phyloP scores from a whole-genome alignment of 345 rosid genomes.

The Lumnitzera littorea region DNA sequence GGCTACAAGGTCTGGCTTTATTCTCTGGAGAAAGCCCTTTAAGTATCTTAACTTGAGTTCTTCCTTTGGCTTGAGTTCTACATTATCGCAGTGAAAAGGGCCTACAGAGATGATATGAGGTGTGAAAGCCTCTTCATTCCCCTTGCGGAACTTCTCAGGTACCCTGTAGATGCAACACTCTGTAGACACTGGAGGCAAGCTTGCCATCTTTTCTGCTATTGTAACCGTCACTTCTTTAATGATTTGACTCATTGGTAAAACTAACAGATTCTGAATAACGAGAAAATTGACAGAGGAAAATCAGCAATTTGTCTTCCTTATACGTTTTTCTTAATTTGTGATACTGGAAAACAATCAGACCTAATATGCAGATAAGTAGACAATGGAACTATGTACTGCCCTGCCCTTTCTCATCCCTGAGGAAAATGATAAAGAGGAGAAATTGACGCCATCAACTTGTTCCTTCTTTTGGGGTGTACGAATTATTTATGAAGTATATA shows the following conservation, averaged over 20 bases:
- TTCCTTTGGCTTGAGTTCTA: conserved; percentile 15
- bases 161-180: conserved; percentile 19
- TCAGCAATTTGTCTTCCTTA: too few relatives aligned
- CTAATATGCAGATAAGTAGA: too few relatives aligned
- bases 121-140: conserved; percentile 11
- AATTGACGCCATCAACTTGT: too few relatives aligned
- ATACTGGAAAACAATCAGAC: too few relatives aligned
- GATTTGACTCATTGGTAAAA: neutral
- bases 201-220: neutral
- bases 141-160: conserved; percentile 13
- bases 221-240: conserved; percentile 5
- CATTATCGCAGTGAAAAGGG: conserved; percentile 16
- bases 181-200: conserved; percentile 7
- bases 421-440: too few relatives aligned
- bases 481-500: too few relatives aligned
- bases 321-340: too few relatives aligned
- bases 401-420: too few relatives aligned
- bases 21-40: conserved; percentile 12
- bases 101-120: conserved; percentile 17
- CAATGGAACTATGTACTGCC: too few relatives aligned
- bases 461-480: too few relatives aligned
- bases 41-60: conserved; percentile 27
- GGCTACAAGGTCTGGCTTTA: conserved; percentile 9
- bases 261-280: too few relatives aligned
- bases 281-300: too few relatives aligned